Base-by-base conservation (phyloP, 1,284 basidiomycete species). In the Vanrija sp. region DNA sequence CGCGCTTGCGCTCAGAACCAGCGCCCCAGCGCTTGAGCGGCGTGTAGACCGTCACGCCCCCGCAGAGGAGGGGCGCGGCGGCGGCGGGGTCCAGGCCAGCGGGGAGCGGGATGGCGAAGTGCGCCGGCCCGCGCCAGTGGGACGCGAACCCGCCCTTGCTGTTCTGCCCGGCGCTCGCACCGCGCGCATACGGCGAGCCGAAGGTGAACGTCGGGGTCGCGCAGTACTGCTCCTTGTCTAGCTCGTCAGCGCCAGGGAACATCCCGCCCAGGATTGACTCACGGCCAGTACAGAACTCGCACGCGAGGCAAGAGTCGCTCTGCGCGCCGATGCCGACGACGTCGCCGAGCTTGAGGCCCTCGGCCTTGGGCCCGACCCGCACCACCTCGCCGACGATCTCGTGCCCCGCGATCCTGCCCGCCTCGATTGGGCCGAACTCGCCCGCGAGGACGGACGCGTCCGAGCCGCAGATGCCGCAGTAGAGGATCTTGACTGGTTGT, bases 101-200 rank as follows among this genome's bases (percentile, higher is more conserved):
- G 0, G 85, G 85, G 50, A 88, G 81, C 15, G 79, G 79, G 71
- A 86, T 83, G 45, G 83, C 84, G 63, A 84, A 87, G 55, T 79
- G 81, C 18, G 64, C 46, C 5, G 66, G 63, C 41, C 66, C 66
- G 27, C 64, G 57, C 67, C 67, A 71, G 63, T 73, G 70, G 54
- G 77, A 76, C 35, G 77, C 57, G 72, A 75, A 15, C 73, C 78
- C 24, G 74, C 78, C 78, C 43, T 66, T 62, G 22, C n/a, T 69
- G 67, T 0, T 8, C 72, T 64, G 25, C 57, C 60, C 36, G 37
- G 63, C 57, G 23, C 51, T 60, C n/a, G 50, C 22, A 15, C 51
- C 54, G 27, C 46, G 45, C 8, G 31, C 8, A 23, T 14, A 23
- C 38, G 23, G 7, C 4, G 37, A 47, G 23, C 53, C 52, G 46